Evolutionary conservation across 1,284 basidiomycete species (phyloP), one percentile per base, ranked within the genome.

Genomic region (Somion occarium): DNA sequence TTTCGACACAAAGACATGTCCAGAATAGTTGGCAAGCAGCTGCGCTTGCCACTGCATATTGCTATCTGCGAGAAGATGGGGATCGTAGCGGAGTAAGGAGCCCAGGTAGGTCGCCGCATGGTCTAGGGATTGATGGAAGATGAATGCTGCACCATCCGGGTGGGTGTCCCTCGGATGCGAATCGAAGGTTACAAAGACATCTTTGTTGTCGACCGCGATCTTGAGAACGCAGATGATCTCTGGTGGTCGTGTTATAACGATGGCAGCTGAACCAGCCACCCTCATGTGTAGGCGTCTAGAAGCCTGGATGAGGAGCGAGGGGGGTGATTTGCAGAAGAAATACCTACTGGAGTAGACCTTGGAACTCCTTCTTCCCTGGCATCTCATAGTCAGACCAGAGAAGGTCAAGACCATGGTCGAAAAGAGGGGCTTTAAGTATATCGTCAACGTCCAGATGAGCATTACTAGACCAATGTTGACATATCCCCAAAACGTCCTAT

Each of bases 221-320:
- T 76, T 78, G 55, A 84, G 61, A 59, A 80, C 78, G 19, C 74
- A 70, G 23, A 87, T 64, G 50, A 85, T 83, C 61, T 86, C 85
- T 0, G 85, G 85, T 27, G 85, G 82, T 19, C 83, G 80, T 0
- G 84, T 86, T 52, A 87, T 80, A 50, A 86, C 70, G 23, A 70
- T 73, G 22, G 72, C 81, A 5, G 64, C 64, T n/a, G 68, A 69
- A 11, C 52, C 58, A 24, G 26, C 38, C 3, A 38, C 30, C 3
- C 58, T 41, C 65, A 58, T 50, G 72, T 79, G 54, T 4, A 52
- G 46, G 46, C 45, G 42, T 19, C 23, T 59, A 25, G 19, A 23
- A 39, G 52, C 12, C 7, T 12, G 22, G 42, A 26, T 48, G 23
- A 55, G 38, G 24, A 53, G 38, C 26, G 25, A 4, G 13, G 20